These are phyloP conservation scores for Crithidia brevicula DNA, from an alignment of 208 protist species.

Conservation along the genomic window DNA sequence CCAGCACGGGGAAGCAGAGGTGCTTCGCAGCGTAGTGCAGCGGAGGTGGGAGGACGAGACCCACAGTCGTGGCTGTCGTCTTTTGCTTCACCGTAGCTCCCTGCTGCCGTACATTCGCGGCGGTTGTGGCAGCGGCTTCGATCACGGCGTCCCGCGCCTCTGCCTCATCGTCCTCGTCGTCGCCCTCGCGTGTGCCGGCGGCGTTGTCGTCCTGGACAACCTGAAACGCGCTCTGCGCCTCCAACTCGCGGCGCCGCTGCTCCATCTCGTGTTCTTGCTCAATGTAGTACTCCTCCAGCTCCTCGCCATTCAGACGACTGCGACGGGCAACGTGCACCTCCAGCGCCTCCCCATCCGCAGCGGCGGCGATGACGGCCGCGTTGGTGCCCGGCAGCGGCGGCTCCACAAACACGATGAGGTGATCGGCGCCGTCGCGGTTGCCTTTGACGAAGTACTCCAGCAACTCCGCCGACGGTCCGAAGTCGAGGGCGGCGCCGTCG, in stretches of 20 bases:
- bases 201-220: conserved; percentile 46
- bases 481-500: conserved; percentile 79
- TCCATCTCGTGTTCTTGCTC: conserved; percentile 66
- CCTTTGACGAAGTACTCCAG: conserved; percentile 50
- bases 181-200: conserved; percentile 31
- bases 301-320: conserved; percentile 69
- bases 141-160: neutral
- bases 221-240: conserved; percentile 45
- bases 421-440: conserved; percentile 43
- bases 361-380: conserved; percentile 43
- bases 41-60: conserved; percentile 69
- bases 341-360: conserved; percentile 42
- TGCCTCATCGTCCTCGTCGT: conserved; percentile 25
- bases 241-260: conserved; percentile 44
- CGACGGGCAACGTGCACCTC: conserved; percentile 50
- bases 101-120: neutral
- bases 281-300: conserved; percentile 90
- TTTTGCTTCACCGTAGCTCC: neutral
- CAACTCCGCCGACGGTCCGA: conserved; percentile 74
- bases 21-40: conserved; percentile 66
- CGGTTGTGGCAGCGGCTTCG: neutral
- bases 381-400: conserved; percentile 58
- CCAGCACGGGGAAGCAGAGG: conserved; percentile 78
- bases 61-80: conserved; percentile 30
- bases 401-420: conserved; percentile 73